phyloP scores from a whole-genome alignment of 1,139 yeast species.

The Candida freyschussii region DNA sequence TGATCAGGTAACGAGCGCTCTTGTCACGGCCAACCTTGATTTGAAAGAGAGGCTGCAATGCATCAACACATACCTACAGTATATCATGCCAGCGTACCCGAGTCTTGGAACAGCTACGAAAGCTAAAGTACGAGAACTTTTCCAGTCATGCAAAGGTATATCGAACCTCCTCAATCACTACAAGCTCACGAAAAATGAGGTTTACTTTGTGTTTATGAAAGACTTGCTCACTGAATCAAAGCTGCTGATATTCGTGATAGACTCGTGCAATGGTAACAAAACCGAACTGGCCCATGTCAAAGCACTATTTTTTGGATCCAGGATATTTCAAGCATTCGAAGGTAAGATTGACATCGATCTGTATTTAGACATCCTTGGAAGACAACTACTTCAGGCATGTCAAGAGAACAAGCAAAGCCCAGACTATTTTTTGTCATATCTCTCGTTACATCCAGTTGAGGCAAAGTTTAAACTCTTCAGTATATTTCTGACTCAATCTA shows the following conservation, averaged over 20 bases:
- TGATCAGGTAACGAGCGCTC: constrained; percentile 10
- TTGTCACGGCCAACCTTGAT: constrained; percentile 5
- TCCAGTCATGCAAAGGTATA: constrained; percentile 15
- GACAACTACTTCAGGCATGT: constrained; percentile 26
- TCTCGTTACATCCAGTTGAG: constrained; percentile 29
- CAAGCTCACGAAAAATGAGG: constrained; percentile 20
- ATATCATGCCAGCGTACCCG: constrained; percentile 20
- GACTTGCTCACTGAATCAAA: constrained; percentile 18
- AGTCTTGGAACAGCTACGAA: constrained; percentile 14
- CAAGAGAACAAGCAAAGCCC: constrained; percentile 7
- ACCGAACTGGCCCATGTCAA: constrained; percentile 23
- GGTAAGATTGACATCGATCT: constrained; percentile 23
- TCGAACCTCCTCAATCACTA: constrained; percentile 20
- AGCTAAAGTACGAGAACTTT: constrained; percentile 15
- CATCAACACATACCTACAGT: constrained; percentile 16
- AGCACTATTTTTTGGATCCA: constrained; percentile 33
- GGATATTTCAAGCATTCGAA: constrained; percentile 28
- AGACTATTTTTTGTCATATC: constrained; percentile 23
- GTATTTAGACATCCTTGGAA: constrained; percentile 24
- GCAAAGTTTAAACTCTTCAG: constrained; percentile 24
- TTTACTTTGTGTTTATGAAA: constrained; percentile 16
- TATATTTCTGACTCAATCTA: constrained; percentile 17
- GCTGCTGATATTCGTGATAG: constrained; percentile 10
- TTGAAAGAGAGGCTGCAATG: constrained; percentile 12
- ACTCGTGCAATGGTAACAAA: constrained; percentile 9